A percentile compares a stretch with the other conserved stretches of the same genome.
Conservation (phyloP, 176 grass and related monocot genomes). For the Avena eriantha region DNA sequence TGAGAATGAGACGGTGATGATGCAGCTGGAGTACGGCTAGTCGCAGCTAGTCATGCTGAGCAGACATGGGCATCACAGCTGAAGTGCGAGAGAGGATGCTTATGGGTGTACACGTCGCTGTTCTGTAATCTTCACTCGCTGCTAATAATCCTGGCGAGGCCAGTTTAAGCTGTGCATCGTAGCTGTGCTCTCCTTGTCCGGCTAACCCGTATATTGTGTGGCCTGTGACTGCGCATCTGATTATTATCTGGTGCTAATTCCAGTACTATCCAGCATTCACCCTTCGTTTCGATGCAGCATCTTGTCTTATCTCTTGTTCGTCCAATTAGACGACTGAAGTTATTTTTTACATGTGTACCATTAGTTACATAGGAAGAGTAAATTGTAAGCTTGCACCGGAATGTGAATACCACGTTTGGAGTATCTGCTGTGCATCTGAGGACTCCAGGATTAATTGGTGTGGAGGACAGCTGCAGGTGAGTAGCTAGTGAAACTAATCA, state of each 20-base stretch:
- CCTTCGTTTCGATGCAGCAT: not conserved
- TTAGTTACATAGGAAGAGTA: not conserved
- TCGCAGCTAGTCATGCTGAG: conserved; percentile 34
- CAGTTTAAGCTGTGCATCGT: not conserved
- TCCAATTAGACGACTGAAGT: not conserved
- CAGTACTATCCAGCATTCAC: not conserved
- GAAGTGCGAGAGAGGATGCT: not conserved
- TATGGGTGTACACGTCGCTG: conserved; percentile 9
- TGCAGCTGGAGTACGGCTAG: not conserved
- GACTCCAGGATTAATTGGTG: not conserved
- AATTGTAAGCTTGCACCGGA: not conserved
- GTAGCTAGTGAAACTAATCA: not conserved
- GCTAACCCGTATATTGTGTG: not conserved
- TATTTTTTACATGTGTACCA: not conserved
- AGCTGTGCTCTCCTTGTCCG: conserved; percentile 27
- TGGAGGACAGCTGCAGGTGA: not conserved
- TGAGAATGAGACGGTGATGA: not conserved
- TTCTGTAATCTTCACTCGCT: conserved; percentile 18
- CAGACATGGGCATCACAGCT: conserved; percentile 29
- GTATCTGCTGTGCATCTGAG: not conserved
- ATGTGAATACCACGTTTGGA: not conserved
- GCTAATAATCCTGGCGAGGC: conserved; percentile 34
- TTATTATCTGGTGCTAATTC: not conserved
- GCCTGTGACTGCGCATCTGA: not conserved
- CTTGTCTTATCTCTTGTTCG: not conserved